phyloP scores from a whole-genome alignment of 345 rosid species.

The Citrus australasica region DNA sequence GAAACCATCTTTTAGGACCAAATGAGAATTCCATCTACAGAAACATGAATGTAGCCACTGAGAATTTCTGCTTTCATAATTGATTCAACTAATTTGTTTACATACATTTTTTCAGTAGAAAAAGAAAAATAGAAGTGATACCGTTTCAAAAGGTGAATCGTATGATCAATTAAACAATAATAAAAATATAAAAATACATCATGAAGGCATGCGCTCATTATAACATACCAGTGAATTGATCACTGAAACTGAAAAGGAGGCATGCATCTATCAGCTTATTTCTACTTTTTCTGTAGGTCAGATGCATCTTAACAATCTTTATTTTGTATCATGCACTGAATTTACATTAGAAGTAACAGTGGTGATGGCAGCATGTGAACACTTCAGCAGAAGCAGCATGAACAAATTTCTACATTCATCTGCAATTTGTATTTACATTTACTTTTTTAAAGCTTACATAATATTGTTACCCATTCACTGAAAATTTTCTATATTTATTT shows the following conservation, averaged over 20 bases:
- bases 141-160: not conserved
- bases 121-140: too few species aligned
- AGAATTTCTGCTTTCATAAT: not conserved
- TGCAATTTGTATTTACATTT: not conserved
- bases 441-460: not conserved
- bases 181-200: not conserved
- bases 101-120: not conserved
- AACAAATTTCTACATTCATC: not conserved
- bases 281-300: not conserved
- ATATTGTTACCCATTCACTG: not conserved
- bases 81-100: not conserved
- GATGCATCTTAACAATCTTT: not conserved
- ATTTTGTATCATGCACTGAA: not conserved
- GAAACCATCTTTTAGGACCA: constrained; percentile 80
- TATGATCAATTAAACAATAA: not conserved
- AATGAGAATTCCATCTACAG: constrained; percentile 91
- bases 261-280: not conserved
- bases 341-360: not conserved
- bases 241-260: not conserved
- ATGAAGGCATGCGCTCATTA: not conserved
- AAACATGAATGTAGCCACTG: constrained; percentile 9
- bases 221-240: not conserved
- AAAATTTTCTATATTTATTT: not conserved
- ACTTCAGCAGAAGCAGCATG: not conserved
- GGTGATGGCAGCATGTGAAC: not conserved